Evolutionary conservation across 139 green algal genomes (phyloP).

Genomic region (Chlorella sorokiniana): DNA sequence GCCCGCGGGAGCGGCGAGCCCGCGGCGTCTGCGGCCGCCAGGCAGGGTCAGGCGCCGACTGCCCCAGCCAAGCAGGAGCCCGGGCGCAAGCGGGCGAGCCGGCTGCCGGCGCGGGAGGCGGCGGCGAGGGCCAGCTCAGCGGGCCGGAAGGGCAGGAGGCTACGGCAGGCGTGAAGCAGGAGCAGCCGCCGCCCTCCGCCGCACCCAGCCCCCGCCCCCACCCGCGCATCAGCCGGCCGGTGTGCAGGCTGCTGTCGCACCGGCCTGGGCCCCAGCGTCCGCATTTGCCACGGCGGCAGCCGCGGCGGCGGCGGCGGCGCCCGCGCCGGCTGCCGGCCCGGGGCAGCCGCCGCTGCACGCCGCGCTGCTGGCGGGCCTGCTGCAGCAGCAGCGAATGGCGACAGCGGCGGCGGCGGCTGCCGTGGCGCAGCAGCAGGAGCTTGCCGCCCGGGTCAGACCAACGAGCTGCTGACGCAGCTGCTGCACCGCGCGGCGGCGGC

Average conservation of each 20-base stretch:
- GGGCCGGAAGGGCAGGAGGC: too few relatives aligned
- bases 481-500: neutral
- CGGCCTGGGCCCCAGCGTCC: neutral
- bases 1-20: too few relatives aligned
- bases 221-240: neutral
- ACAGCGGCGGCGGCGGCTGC: neutral
- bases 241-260: neutral
- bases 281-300: neutral
- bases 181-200: neutral
- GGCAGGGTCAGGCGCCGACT: too few relatives aligned
- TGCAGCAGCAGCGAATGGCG: conserved; percentile 13
- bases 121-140: too few relatives aligned
- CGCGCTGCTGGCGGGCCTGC: neutral
- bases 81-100: too few relatives aligned
- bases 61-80: too few relatives aligned
- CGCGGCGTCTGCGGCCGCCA: too few relatives aligned
- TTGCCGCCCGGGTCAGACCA: neutral
- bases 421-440: neutral
- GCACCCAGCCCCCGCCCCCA: neutral
- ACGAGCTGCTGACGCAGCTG: conserved; percentile 12
- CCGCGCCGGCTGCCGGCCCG: neutral
- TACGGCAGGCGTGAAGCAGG: too few relatives aligned
- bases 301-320: neutral
- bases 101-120: too few relatives aligned
- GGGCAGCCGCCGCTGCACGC: neutral